A percentile compares a stretch with the other conserved stretches of the same genome.
Conservation (phyloP, 2,329 filamentous ascomycete species). For the Coniochaeta sp. region DNA sequence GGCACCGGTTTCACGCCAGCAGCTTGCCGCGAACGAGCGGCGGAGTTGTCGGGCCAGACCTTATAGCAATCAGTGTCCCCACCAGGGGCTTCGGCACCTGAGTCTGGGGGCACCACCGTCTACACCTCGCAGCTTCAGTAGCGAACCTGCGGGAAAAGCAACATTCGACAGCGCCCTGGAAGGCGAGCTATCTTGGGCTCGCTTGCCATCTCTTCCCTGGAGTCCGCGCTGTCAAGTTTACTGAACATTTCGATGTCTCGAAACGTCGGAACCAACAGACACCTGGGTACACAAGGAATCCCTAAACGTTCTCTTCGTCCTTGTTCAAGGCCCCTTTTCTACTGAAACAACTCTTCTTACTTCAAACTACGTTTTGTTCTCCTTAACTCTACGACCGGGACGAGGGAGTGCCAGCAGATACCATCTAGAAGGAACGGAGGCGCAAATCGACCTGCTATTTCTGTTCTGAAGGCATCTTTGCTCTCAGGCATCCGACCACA, state of each 20-base stretch:
- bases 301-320: background rate
- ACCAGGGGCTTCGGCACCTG: constrained; percentile 36
- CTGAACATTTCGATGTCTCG: background rate
- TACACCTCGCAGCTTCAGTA: constrained; percentile 28
- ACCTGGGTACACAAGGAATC: background rate
- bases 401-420: background rate
- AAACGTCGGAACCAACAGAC: background rate
- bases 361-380: background rate
- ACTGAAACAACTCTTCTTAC: background rate
- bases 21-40: constrained; percentile 76
- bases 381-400: background rate
- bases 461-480: background rate
- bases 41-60: constrained; percentile 48
- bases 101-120: constrained; percentile 35
- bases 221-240: background rate
- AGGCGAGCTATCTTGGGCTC: background rate
- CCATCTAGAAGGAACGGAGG: background rate
- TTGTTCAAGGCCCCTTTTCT: background rate
- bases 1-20: constrained; percentile 82
- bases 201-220: background rate
- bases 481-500: background rate
- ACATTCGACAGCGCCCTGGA: background rate
- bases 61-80: constrained; percentile 52
- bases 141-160: background rate
- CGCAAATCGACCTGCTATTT: background rate